Percentiles rank a stretch among this genome's conserved stretches.
phyloP scores from a whole-genome alignment of 176 grass and related monocot species.

The Hordeum marinum region DNA sequence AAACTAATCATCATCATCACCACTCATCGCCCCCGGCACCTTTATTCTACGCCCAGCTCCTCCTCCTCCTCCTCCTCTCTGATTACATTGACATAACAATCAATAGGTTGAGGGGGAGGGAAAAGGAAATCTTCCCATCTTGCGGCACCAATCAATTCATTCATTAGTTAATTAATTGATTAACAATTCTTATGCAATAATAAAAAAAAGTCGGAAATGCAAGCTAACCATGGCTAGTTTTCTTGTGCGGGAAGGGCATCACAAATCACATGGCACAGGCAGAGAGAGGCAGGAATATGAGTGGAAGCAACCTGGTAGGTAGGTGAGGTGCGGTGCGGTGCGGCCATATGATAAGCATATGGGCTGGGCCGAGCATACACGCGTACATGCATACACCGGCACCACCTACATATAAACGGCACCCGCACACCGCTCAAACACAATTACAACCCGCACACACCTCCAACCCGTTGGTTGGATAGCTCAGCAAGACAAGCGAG shows the following conservation, averaged over 20 bases:
- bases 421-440: conserved; percentile 8
- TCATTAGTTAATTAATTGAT: no score
- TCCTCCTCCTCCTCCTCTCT: background rate
- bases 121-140: background rate
- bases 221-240: background rate
- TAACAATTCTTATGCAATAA: background rate
- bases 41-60: conserved; percentile 30
- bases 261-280: conserved; percentile 32
- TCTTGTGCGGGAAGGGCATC: background rate
- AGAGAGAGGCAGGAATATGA: conserved; percentile 19
- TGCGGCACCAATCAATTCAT: background rate
- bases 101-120: background rate
- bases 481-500: background rate
- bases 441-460: background rate
- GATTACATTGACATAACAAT: background rate
- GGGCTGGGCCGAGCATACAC: background rate
- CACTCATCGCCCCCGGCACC: background rate
- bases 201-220: background rate
- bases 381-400: background rate
- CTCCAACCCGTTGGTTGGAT: background rate
- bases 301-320: conserved; percentile 47
- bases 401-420: conserved; percentile 14
- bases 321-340: background rate
- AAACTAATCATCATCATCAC: conserved; percentile 37
- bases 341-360: background rate